Evolutionary conservation across 768 basidiomycete genomes (phyloP).

Genomic region (Pulveroboletus sp.): DNA sequence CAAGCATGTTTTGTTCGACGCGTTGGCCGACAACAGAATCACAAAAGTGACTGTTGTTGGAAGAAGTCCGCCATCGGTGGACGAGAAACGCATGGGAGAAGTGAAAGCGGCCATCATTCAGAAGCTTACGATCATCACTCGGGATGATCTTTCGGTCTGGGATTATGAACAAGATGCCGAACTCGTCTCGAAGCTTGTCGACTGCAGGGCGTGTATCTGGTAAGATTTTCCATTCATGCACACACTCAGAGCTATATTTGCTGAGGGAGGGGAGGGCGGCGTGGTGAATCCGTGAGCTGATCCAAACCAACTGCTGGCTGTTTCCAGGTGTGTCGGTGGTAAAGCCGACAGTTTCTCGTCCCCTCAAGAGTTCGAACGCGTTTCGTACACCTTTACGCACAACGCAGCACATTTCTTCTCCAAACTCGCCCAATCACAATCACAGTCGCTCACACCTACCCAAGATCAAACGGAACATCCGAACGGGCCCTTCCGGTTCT

Average conservation of each 20-base stretch:
- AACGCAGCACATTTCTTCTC: conserved; percentile 23
- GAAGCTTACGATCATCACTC: conserved; percentile 23
- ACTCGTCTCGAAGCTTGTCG: conserved; percentile 19
- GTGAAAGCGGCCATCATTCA: conserved; percentile 16
- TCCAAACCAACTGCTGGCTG: background rate
- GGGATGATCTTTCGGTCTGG: conserved; percentile 24
- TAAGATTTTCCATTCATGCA: background rate
- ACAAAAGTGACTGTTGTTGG: conserved; percentile 25
- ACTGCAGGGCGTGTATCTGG: conserved; percentile 27
- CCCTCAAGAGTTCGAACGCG: conserved; percentile 24
- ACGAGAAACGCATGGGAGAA: conserved; percentile 14
- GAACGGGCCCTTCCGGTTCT: conserved; percentile 20
- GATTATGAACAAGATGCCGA: conserved; percentile 25
- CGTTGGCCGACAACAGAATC: conserved; percentile 19
- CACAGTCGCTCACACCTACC: background rate
- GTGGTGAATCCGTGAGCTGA: conserved; percentile 3
- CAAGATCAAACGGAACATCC: background rate
- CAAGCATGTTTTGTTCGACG: conserved; percentile 15
- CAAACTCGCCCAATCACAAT: conserved; percentile 12
- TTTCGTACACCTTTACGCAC: conserved; percentile 24
- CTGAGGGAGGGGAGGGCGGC: background rate
- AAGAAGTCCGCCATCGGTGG: conserved; percentile 20
- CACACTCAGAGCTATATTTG: background rate
- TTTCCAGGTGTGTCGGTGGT: conserved; percentile 24
- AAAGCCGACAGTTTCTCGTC: conserved; percentile 20